Percentiles rank a stretch among this genome's conserved stretches.
Conservation (phyloP, 208 protist genomes). For the Trypanosoma brucei region DNA sequence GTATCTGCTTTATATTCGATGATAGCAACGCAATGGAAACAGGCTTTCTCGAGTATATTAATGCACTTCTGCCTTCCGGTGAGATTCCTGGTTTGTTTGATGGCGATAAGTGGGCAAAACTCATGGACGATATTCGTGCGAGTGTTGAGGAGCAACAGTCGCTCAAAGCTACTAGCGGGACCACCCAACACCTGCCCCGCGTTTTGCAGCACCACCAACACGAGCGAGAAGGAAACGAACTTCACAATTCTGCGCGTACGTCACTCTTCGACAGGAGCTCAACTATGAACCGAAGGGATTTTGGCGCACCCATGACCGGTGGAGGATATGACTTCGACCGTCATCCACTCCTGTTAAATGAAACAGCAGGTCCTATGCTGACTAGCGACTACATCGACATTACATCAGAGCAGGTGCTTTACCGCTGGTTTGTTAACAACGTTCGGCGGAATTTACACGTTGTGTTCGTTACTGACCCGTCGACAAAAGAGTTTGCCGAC, state of each 20-base stretch:
- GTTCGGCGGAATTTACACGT: constrained; percentile 98
- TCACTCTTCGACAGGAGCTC: too few relatives aligned
- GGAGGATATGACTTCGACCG: too few relatives aligned
- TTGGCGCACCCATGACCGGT: too few relatives aligned
- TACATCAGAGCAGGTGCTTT: constrained; percentile 92
- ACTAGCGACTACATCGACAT: constrained; percentile 62
- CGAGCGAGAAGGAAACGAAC: too few relatives aligned
- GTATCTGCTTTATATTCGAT: constrained; percentile 99
- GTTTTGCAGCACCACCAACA: constrained; percentile 3
- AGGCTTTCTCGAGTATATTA: constrained; percentile 99
- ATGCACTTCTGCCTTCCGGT: constrained; percentile 98
- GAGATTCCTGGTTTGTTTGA: constrained; percentile 98
- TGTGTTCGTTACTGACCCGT: constrained; percentile 99
- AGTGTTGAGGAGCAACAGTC: constrained; percentile 32
- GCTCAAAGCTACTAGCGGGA: constrained; percentile 5
- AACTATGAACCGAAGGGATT: too few relatives aligned
- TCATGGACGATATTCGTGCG: constrained; percentile 91
- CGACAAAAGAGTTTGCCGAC: constrained; percentile 92
- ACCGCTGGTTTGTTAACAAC: constrained; percentile 94
- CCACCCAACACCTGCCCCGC: not conserved
- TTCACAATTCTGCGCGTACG: too few relatives aligned
- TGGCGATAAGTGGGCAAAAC: constrained; percentile 94
- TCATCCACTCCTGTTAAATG: too few relatives aligned
- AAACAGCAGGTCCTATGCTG: not conserved
- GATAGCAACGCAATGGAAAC: constrained; percentile 98